These are phyloP conservation scores for Cornus florida DNA, from an alignment of 148 eudicot species.

Conservation along the genomic window DNA sequence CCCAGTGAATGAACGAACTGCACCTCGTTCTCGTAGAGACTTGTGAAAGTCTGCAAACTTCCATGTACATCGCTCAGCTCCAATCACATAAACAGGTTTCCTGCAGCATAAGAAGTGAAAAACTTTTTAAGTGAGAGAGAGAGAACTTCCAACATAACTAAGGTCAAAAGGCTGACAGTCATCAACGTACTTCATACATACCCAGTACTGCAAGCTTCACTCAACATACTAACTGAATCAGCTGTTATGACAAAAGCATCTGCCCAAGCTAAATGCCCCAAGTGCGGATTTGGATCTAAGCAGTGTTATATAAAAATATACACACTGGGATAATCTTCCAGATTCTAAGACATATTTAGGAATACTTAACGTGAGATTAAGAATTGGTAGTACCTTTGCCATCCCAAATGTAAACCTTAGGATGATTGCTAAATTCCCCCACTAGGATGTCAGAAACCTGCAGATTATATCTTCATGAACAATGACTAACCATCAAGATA, in stretches of 20 bases:
- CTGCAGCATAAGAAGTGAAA: constrained; percentile 38
- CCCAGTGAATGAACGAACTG: constrained; percentile 80
- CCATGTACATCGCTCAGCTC: constrained; percentile 89
- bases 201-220: constrained; percentile 96
- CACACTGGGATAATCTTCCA: background rate
- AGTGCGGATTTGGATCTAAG: constrained; percentile 80
- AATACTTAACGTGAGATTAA: background rate
- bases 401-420: constrained; percentile 80
- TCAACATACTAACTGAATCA: constrained; percentile 86
- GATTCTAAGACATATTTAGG: background rate
- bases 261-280: constrained; percentile 91
- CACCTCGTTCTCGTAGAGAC: constrained; percentile 59
- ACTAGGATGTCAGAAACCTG: constrained; percentile 67
- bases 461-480: constrained; percentile 7
- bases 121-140: background rate
- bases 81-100: constrained; percentile 94
- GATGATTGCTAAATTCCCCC: constrained; percentile 62
- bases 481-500: background rate
- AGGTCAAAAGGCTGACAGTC: background rate
- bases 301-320: constrained; percentile 10
- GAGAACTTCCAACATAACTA: background rate
- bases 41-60: constrained; percentile 75
- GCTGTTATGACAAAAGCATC: constrained; percentile 85
- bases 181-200: constrained; percentile 24
- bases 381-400: constrained; percentile 63